phyloP scores from a whole-genome alignment of 192 early-diverging fungal genomes.

The Rhizoclosmatium sp. region DNA sequence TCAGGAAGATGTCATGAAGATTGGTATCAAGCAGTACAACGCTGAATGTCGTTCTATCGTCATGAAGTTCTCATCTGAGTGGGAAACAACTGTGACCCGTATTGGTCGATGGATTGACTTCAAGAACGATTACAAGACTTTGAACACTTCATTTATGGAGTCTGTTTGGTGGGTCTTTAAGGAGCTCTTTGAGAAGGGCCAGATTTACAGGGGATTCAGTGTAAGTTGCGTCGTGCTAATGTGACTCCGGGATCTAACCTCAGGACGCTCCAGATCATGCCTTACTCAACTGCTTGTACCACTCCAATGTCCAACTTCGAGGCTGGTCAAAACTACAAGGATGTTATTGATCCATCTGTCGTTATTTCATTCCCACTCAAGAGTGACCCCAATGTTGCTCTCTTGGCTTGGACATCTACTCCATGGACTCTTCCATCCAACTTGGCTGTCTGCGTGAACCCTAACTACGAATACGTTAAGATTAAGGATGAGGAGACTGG shows the following conservation, averaged over 20 bases:
- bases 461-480: slow-evolving; percentile 95
- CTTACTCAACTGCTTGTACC: slow-evolving; percentile 90
- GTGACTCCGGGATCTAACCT: background rate
- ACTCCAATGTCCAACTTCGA: slow-evolving; percentile 99
- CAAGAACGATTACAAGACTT: slow-evolving; percentile 99
- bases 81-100: slow-evolving; percentile 92
- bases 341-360: slow-evolving; percentile 94
- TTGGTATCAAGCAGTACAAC: slow-evolving; percentile 98
- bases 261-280: slow-evolving; percentile 72
- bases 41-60: slow-evolving; percentile 96
- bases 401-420: slow-evolving; percentile 98
- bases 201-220: slow-evolving; percentile 92
- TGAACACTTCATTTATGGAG: slow-evolving; percentile 97
- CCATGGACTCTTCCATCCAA: slow-evolving; percentile 99
- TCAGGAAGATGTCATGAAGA: slow-evolving; percentile 84
- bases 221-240: slow-evolving; percentile 49
- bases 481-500: slow-evolving; percentile 88
- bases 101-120: slow-evolving; percentile 99
- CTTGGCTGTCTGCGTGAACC: slow-evolving; percentile 92
- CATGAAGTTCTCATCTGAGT: slow-evolving; percentile 92
- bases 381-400: slow-evolving; percentile 74
- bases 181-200: slow-evolving; percentile 92
- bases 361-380: slow-evolving; percentile 94
- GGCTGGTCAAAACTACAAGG: slow-evolving; percentile 95
- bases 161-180: slow-evolving; percentile 99